Conservation (phyloP, 1,284 basidiomycete species). For the Sanghuangporus weigelae region DNA sequence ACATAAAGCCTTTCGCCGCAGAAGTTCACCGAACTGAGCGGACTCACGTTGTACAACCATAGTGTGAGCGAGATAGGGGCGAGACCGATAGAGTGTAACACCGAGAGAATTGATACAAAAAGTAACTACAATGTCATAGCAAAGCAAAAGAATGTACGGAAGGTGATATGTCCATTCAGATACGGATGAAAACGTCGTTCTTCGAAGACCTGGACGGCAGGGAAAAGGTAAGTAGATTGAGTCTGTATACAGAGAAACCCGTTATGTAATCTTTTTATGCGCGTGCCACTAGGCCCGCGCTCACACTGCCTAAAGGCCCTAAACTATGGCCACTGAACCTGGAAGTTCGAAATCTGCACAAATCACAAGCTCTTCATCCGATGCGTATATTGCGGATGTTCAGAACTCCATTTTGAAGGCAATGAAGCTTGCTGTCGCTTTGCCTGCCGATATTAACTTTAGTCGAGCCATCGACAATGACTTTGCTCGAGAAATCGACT, state of each 20-base stretch:
- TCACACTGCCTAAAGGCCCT: not conserved
- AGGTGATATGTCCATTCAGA: not conserved
- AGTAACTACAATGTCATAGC: not conserved
- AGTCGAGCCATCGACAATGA: conserved; percentile 77
- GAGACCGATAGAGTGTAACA: not conserved
- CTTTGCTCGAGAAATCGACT: conserved; percentile 64
- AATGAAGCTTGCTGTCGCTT: conserved; percentile 50
- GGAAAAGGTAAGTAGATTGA: not conserved
- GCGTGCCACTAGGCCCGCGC: not conserved
- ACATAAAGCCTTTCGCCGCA: not conserved
- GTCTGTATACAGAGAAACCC: not conserved
- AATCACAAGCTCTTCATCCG: conserved; percentile 26
- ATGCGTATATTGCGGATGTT: conserved; percentile 42
- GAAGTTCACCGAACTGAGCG: not conserved
- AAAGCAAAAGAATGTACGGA: not conserved
- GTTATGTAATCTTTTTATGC: not conserved
- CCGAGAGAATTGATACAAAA: not conserved
- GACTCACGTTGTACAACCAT: conserved; percentile 11
- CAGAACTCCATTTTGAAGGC: conserved; percentile 56
- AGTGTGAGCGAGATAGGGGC: conserved; percentile 9
- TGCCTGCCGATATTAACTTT: conserved; percentile 73
- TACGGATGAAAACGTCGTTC: not conserved
- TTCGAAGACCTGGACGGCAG: not conserved
- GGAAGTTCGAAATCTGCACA: conserved; percentile 9
- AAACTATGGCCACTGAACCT: conserved; percentile 13